A percentile compares a stretch with the other conserved stretches of the same genome.
Conservation (phyloP, 2,329 filamentous ascomycete species). For the Fusarium aywerte region DNA sequence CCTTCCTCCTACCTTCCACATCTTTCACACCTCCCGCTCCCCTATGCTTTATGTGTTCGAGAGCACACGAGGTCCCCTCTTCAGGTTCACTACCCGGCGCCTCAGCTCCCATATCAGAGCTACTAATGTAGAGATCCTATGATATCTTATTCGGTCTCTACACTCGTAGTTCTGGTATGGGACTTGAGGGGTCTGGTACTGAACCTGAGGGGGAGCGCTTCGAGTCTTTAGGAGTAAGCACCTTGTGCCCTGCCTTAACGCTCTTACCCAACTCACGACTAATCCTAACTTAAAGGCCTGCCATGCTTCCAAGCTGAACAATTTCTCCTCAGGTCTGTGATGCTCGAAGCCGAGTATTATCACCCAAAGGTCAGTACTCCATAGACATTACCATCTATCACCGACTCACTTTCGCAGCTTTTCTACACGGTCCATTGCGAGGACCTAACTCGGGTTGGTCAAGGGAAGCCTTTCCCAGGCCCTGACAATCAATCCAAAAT, state of each 20-base stretch:
- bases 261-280: no score
- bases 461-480: slow-evolving; percentile 78
- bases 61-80: no score
- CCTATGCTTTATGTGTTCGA: no score
- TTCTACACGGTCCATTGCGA: slow-evolving; percentile 64
- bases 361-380: slow-evolving; percentile 76
- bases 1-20: no score
- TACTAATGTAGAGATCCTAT: neutral
- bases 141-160: neutral
- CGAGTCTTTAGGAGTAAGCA: no score
- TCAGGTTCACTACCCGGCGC: no score
- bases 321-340: slow-evolving; percentile 77
- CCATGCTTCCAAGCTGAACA: no score
- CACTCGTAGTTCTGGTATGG: neutral
- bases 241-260: no score
- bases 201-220: neutral
- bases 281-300: no score
- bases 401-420: slow-evolving; percentile 52
- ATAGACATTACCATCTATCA: no score
- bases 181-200: neutral
- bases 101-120: neutral
- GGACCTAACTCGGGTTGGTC: slow-evolving; percentile 66
- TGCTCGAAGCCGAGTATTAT: slow-evolving; percentile 84
- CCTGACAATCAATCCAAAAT: slow-evolving; percentile 90
- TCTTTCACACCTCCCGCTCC: no score